A percentile compares a stretch with the other conserved stretches of the same genome.
phyloP scores from a whole-genome alignment of 768 basidiomycete genomes.

The Fistulinella prunicolor region DNA sequence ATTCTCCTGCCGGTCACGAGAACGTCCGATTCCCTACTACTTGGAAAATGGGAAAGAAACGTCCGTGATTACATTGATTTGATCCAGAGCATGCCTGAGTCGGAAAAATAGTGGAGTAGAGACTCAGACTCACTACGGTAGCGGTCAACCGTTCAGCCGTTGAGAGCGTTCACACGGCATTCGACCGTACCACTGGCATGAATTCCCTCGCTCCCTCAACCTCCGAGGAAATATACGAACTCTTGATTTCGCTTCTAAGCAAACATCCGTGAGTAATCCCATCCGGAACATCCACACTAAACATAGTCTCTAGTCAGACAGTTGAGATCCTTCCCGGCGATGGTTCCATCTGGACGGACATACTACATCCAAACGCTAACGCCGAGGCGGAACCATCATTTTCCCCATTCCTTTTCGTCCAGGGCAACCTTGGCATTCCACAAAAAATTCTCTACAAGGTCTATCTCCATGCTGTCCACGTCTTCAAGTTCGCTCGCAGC shows the following conservation, averaged over 20 bases:
- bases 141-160: too few species aligned
- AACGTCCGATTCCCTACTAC: too few species aligned
- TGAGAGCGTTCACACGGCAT: neutral
- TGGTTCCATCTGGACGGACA: slow-evolving; percentile 42
- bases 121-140: too few species aligned
- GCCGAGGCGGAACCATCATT: slow-evolving; percentile 16
- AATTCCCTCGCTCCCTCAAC: neutral
- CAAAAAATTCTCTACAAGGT: slow-evolving; percentile 51
- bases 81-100: too few species aligned
- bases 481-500: slow-evolving; percentile 33
- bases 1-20: too few species aligned
- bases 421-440: slow-evolving; percentile 64
- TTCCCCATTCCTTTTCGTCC: slow-evolving; percentile 53
- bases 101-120: too few species aligned
- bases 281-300: neutral
- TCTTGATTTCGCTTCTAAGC: slow-evolving; percentile 23
- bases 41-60: too few species aligned
- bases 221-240: slow-evolving; percentile 15
- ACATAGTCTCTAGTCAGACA: slow-evolving; percentile 30
- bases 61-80: too few species aligned
- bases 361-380: slow-evolving; percentile 2
- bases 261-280: slow-evolving; percentile 26
- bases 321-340: slow-evolving; percentile 65
- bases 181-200: neutral
- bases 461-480: slow-evolving; percentile 44